phyloP scores from a whole-genome alignment of 2,329 filamentous ascomycete genomes.

The Sporothrix variecibatus region DNA sequence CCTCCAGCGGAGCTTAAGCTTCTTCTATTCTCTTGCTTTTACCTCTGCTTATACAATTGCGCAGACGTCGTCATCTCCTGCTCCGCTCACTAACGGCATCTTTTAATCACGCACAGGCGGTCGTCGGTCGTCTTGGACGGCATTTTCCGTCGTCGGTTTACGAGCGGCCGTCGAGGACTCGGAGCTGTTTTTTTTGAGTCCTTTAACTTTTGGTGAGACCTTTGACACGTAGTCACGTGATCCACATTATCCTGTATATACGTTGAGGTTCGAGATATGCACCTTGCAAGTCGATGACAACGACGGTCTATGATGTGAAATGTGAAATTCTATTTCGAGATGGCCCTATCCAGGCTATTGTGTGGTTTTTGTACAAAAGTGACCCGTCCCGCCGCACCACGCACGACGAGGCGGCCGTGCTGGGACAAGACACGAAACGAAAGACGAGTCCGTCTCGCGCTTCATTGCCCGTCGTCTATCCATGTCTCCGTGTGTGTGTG shows the following conservation, averaged over 20 bases:
- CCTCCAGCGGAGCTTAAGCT: neutral
- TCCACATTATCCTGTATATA: neutral
- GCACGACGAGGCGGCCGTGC: neutral
- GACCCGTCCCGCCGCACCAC: conserved; percentile 3
- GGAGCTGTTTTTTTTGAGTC: neutral
- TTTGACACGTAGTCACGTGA: conserved; percentile 1
- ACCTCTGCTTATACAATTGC: neutral
- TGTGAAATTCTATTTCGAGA: conserved; percentile 16
- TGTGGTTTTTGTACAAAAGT: conserved; percentile 21
- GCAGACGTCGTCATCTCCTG: neutral
- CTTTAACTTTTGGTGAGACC: neutral
- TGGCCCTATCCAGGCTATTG: neutral
- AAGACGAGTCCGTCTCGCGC: neutral
- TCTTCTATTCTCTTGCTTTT: neutral
- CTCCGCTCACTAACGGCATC: neutral
- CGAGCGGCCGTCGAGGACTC: neutral
- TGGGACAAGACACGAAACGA: neutral
- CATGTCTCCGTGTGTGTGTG: neutral
- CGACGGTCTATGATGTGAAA: no score
- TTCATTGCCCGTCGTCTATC: neutral
- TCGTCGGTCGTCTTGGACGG: neutral
- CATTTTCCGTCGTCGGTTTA: neutral
- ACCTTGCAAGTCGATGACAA: no score
- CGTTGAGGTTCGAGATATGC: neutral
- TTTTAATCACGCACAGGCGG: neutral